Evolutionary conservation across 1,284 basidiomycete genomes (phyloP), one percentile per base, ranked within the genome.

Genomic region (Fistulina hepatica): DNA sequence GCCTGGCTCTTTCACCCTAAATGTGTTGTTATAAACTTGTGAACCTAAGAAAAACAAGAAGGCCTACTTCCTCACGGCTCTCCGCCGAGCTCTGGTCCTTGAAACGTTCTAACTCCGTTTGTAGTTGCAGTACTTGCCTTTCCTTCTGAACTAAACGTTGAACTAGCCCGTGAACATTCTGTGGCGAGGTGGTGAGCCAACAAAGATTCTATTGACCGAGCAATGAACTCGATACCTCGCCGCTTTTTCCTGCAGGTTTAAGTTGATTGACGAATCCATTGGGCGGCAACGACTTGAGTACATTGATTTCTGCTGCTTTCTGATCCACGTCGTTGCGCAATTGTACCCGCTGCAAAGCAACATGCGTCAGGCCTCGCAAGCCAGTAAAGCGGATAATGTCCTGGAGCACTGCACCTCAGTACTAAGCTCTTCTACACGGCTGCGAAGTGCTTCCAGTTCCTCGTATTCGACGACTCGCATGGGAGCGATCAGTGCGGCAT

Each of bases 71-170:
- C 45, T 81, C 76, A 22, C 69, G 60, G 4, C 56, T 54, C 37
- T 82, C 78, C 6, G 48, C 53, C 2, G 72, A 72, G 53, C 72
- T 73, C 50, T 73, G 69, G 3, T 64, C 59, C 43, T 71, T 73
- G 41, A 75, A 58, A 21, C 69, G 67, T 44, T 83, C 83, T 6
- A 91, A 57, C 48, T 90, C 83, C 3, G 70, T 66, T 52, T 81
- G 78, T 5, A 93, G 65, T 41, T 80, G 74, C 6, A 76, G 55
- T 2, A 88, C 83, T 54, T 90, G 76, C 52, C 84, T 89, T 60
- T 93, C 89, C 55, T 90, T 91, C 51, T 79, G 72, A 3, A 84
- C 72, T 6, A 93, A 62, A 6, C 84, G 75, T 51, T 89, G 84
- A 9, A 91, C 76, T n/a, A 92, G 55, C 2, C 82, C 83, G 46